Conservation (phyloP, 139 green algal genomes). For the Asterochloris erici region DNA sequence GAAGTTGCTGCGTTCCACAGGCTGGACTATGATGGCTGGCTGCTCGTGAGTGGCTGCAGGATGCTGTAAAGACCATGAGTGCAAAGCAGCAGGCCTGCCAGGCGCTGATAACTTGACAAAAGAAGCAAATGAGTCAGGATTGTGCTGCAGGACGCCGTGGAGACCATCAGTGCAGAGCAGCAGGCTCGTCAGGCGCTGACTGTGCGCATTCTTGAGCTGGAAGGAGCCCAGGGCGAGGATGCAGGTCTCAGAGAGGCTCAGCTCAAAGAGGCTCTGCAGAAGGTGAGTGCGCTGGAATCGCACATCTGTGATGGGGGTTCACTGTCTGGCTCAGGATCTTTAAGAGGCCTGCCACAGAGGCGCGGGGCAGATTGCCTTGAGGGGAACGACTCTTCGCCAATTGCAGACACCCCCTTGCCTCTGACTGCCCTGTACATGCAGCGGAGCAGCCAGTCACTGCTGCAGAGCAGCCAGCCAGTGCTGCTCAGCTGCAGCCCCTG, state of each 20-base stretch:
- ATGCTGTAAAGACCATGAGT: background rate
- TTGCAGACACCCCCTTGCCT: background rate
- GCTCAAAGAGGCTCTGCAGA: background rate
- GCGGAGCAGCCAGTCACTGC: background rate
- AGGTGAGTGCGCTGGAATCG: background rate
- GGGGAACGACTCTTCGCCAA: background rate
- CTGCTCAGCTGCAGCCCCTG: background rate
- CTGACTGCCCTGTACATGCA: background rate
- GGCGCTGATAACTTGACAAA: background rate
- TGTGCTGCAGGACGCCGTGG: slow-evolving; percentile 11
- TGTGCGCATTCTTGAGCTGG: background rate
- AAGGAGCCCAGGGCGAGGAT: background rate
- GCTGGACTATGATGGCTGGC: background rate
- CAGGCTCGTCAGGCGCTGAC: slow-evolving; percentile 11
- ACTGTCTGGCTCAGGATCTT: background rate
- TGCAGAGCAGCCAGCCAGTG: background rate
- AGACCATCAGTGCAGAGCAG: slow-evolving; percentile 14
- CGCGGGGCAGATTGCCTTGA: background rate
- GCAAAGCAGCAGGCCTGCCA: background rate
- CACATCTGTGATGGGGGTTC: background rate
- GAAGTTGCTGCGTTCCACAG: background rate
- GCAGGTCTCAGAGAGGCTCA: slow-evolving; percentile 1
- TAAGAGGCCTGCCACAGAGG: background rate
- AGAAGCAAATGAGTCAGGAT: background rate
- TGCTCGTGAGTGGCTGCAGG: background rate